Evolutionary conservation across 176 grass and related monocot genomes (phyloP), one percentile per base, ranked within the genome.

Genomic region (Cymbopogon citratus): DNA sequence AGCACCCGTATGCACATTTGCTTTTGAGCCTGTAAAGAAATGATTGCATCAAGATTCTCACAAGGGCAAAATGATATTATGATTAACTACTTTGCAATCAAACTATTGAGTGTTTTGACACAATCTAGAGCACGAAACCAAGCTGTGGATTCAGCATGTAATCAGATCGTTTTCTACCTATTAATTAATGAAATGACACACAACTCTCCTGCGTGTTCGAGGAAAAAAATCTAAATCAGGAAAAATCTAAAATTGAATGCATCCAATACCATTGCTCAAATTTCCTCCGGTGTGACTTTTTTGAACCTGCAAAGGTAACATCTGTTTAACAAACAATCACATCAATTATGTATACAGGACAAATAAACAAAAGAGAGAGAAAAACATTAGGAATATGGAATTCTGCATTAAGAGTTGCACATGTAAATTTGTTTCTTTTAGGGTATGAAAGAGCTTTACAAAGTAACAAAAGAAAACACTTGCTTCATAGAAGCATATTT

Each of bases 1-100:
- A 77, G 92, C 91, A 13, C 89, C 92, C 9, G 73, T 88, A 78
- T 99, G 96, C 83, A 95, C 89, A 90, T 95, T 95, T 82, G 69
- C 88, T 91, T 86, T 89, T 51, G 85, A 75, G 73, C 89, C 96
- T 91, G 84, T 46, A 74, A 89, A 63, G 49, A 34, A 87, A 78
- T 19, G n/a, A 62, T 57, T 14, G 44, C 29, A 27, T 89, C 27
- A 87, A 25, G 49, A 68, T 79, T 73, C 77, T 78, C 9, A 19
- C 38, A 74, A 74, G 78, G 19, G 65, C 21, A 9, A 84, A 63
- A 60, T 33, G 29, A 75, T 76, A n/a, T 72, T 25, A 87, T 33
- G 81, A 64, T 7, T 69, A 45, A 73, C 75, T 5, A 57, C 40
- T 79, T 70, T 28, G 74, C 54, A 67, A 44, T 21, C 16, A 71